phyloP scores from a whole-genome alignment of 345 rosid genomes.

The Viola odorata region DNA sequence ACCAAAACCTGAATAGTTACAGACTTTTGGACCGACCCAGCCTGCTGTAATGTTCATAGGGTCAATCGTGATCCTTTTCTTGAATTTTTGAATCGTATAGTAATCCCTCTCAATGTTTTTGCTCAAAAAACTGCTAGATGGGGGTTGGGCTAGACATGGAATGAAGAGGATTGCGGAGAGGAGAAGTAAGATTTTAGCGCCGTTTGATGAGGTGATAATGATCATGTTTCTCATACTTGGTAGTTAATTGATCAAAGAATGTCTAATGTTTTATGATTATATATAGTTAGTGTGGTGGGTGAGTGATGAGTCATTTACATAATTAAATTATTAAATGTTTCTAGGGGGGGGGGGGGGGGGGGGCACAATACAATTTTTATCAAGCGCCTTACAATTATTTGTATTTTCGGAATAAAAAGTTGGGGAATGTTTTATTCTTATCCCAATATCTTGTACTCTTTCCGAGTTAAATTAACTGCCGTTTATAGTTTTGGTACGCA shows the following conservation, averaged over 20 bases:
- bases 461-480: too few relatives aligned
- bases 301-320: slow-evolving; percentile 3
- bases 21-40: slow-evolving; percentile 35
- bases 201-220: neutral
- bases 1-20: slow-evolving; percentile 33
- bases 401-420: too few relatives aligned
- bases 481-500: too few relatives aligned
- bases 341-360: too few relatives aligned
- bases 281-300: slow-evolving; percentile 12
- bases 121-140: slow-evolving; percentile 1
- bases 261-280: neutral
- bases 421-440: too few relatives aligned
- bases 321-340: neutral
- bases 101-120: slow-evolving; percentile 2
- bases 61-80: neutral
- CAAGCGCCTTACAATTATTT: too few relatives aligned
- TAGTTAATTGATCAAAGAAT: neutral
- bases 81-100: slow-evolving; percentile 25
- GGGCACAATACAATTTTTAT: too few relatives aligned
- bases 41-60: neutral
- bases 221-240: slow-evolving; percentile 13
- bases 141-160: neutral
- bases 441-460: too few relatives aligned
- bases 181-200: slow-evolving; percentile 4
- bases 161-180: slow-evolving; percentile 1